Base-by-base conservation (phyloP, 306 rosid genomes). In the Benincasa hispida region DNA sequence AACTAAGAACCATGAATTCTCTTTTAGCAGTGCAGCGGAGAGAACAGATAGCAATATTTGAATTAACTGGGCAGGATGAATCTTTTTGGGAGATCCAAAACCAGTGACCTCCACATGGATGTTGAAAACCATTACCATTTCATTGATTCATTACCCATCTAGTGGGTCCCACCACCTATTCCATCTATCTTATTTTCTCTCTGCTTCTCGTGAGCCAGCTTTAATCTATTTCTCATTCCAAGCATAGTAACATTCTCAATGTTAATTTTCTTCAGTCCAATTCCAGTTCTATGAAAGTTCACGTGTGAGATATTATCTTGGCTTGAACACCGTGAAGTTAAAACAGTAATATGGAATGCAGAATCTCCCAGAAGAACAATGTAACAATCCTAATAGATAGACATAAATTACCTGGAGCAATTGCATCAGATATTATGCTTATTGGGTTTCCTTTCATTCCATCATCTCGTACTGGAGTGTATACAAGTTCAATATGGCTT, bases 381-480 rank as follows among this genome's bases (percentile, higher is more conserved):
- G 25, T 37, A 61, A 34, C 45, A 53, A 11, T 54, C 25, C 25
- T 39, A 28, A 28, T 41, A 12, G 19, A 22, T 17, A 3, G 47
- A 61, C 58, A 73, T 12, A 41, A 78, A 86, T 72, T 67, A 94
- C 98, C 97, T 18, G 99, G 93, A 76, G 83, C 85, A 81, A 94
- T 82, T 62, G 77, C 53, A 83, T 82, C 88, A 47, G 99, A 86
- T 54, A 81, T 72, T 67, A 90, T 63, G 73, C 85, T 82, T 83
- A 80, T 87, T 47, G 89, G 88, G 75, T 27, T 86, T 79, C 99
- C 99, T 84, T 80, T 84, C 41, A 24, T 79, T 84, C 97, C 99
- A 84, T 92, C 98, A 59, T 83, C 81, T 59, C 99, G 90, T 42
- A 90, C 83, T 14, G 99, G 97, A 54, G 89, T 90, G 77, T 88